A percentile compares a stretch with the other conserved stretches of the same genome.
Evolutionary conservation across 805 yeast genomes (phyloP).

Genomic region (Wickerhamiella hasegawae): DNA sequence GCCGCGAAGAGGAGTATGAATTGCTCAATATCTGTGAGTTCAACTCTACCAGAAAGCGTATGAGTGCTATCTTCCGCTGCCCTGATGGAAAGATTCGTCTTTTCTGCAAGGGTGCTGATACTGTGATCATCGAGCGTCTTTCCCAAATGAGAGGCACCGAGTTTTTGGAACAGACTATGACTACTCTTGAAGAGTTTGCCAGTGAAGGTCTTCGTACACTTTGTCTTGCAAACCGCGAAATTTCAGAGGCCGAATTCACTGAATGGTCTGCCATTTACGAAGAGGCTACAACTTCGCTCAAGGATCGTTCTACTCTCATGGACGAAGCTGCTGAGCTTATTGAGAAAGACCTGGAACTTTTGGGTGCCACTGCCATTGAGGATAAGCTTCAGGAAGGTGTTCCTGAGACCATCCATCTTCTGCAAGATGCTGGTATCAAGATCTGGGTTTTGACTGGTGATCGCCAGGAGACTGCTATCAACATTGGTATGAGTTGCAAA

Average conservation of each 20-base stretch:
- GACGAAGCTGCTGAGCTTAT: slow-evolving; percentile 84
- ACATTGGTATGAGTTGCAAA: slow-evolving; percentile 97
- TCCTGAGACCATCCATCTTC: slow-evolving; percentile 88
- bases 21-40: slow-evolving; percentile 86
- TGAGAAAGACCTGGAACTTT: slow-evolving; percentile 58
- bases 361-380: slow-evolving; percentile 98
- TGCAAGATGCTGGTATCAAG: slow-evolving; percentile 93
- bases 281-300: slow-evolving; percentile 70
- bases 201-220: slow-evolving; percentile 87
- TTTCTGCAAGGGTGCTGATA: slow-evolving; percentile 95
- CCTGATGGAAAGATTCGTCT: slow-evolving; percentile 85
- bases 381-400: slow-evolving; percentile 97
- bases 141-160: slow-evolving; percentile 38
- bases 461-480: slow-evolving; percentile 95
- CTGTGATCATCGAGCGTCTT: slow-evolving; percentile 80
- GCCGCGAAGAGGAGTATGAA: slow-evolving; percentile 47
- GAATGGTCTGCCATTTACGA: slow-evolving; percentile 53
- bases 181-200: slow-evolving; percentile 91
- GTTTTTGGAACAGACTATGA: slow-evolving; percentile 66
- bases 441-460: slow-evolving; percentile 98
- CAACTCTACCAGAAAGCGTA: slow-evolving; percentile 92
- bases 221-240: slow-evolving; percentile 74
- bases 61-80: slow-evolving; percentile 87
- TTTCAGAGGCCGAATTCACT: slow-evolving; percentile 62
- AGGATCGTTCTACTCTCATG: slow-evolving; percentile 54